Conservation (phyloP, 2,329 filamentous ascomycete species). For the Colletotrichum spinosum region DNA sequence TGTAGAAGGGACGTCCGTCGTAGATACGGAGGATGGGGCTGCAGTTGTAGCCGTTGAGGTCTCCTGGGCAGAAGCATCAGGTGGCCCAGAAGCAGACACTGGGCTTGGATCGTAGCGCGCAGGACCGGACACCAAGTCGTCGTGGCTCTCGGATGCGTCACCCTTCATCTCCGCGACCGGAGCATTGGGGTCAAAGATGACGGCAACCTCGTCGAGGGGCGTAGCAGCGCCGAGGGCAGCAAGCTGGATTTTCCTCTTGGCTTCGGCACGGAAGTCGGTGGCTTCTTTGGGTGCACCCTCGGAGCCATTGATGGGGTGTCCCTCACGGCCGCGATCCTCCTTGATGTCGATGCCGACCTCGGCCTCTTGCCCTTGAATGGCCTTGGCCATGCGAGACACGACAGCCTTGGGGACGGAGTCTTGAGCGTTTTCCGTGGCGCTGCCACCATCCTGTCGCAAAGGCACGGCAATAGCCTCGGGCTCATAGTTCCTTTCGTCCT, state of each 20-base stretch:
- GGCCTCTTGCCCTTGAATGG: not conserved
- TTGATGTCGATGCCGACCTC: constrained; percentile 34
- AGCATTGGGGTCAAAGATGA: constrained; percentile 24
- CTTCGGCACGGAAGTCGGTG: constrained; percentile 25
- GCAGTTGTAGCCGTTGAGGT: too few species aligned
- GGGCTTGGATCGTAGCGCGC: constrained; percentile 18
- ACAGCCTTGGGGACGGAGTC: not conserved
- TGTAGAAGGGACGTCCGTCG: too few species aligned
- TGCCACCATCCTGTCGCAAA: not conserved
- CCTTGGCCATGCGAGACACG: constrained; percentile 12
- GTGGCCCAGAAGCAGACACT: too few species aligned
- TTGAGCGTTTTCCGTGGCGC: constrained; percentile 11
- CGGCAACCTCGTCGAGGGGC: constrained; percentile 30
- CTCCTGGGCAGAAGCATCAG: too few species aligned
- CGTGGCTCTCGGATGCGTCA: not conserved
- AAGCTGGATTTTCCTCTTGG: constrained; percentile 34
- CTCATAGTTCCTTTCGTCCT: not conserved
- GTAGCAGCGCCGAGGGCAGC: constrained; percentile 26
- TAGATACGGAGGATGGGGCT: too few species aligned
- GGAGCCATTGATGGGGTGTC: constrained; percentile 12
- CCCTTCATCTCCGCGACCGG: constrained; percentile 25
- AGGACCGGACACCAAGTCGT: not conserved
- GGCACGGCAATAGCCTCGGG: not conserved
- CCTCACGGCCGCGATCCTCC: constrained; percentile 33
- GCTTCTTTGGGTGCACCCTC: constrained; percentile 29